These are phyloP conservation scores for Xylaria castorea DNA, from an alignment of 495 filamentous ascomycete species.

Conservation along the genomic window DNA sequence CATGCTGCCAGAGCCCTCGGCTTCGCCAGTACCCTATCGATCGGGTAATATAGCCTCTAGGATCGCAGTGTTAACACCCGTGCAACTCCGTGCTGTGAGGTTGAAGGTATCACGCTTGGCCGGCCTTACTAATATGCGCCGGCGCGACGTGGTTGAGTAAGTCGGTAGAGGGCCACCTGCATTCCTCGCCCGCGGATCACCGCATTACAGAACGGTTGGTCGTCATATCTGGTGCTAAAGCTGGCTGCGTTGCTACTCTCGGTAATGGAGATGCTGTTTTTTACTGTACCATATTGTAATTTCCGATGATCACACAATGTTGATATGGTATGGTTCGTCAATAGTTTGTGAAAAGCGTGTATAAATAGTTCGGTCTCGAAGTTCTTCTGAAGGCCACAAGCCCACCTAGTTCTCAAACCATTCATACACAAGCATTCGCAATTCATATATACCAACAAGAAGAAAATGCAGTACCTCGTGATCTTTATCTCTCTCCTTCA, in stretches of 20 bases:
- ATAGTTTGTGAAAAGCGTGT: neutral
- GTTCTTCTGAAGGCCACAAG: neutral
- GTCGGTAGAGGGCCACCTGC: no score
- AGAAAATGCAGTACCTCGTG: slow-evolving; percentile 38
- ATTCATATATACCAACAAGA: neutral
- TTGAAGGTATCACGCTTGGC: no score
- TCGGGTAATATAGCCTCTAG: no score
- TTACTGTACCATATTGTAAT: neutral
- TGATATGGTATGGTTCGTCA: neutral
- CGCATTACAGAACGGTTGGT: neutral
- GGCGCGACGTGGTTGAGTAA: no score
- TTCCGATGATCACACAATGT: neutral
- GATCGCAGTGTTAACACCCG: no score
- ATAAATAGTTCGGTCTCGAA: neutral
- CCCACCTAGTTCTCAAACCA: neutral
- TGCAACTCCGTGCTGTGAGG: no score
- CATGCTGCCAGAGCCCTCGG: no score
- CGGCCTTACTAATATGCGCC: no score
- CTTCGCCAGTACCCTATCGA: no score
- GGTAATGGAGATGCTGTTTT: slow-evolving; percentile 3
- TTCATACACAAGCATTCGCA: neutral
- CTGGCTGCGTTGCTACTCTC: slow-evolving; percentile 5
- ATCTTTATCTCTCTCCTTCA: slow-evolving; percentile 35
- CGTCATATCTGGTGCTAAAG: slow-evolving; percentile 1
- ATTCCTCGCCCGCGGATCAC: no score